phyloP scores from a whole-genome alignment of 192 early-diverging fungal genomes.

The Piromyces sp. region DNA sequence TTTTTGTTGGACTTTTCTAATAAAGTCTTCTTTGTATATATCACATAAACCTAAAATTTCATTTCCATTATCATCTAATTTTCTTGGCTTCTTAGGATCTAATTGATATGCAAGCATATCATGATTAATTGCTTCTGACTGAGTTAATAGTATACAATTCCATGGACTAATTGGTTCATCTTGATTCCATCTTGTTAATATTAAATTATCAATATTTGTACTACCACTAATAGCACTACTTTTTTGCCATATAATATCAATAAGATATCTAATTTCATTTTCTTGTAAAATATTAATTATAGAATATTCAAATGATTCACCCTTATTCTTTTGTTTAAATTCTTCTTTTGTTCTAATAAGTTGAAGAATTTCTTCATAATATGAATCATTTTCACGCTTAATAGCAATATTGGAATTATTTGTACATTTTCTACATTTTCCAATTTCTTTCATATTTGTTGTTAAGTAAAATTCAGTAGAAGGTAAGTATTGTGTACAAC shows the following conservation, averaged over 20 bases:
- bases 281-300: conserved; percentile 31
- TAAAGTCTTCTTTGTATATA: conserved; percentile 29
- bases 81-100: not conserved
- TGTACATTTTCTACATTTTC: conserved; percentile 31
- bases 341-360: conserved; percentile 20
- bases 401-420: conserved; percentile 24
- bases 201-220: conserved; percentile 17
- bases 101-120: conserved; percentile 8
- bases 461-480: conserved; percentile 42
- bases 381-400: conserved; percentile 25
- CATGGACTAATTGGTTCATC: conserved; percentile 22
- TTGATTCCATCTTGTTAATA: conserved; percentile 28
- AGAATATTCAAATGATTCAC: conserved; percentile 10
- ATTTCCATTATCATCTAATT: conserved; percentile 4
- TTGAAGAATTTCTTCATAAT: conserved; percentile 26
- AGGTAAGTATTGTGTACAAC: conserved; percentile 34
- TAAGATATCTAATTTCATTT: conserved; percentile 29
- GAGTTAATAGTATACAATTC: conserved; percentile 37
- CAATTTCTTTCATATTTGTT: conserved; percentile 29
- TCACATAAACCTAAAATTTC: conserved; percentile 4
- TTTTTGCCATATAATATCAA: conserved; percentile 32
- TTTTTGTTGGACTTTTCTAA: conserved; percentile 23
- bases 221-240: conserved; percentile 21
- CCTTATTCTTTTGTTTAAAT: conserved; percentile 3
- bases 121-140: conserved; percentile 30